A percentile compares a stretch with the other conserved stretches of the same genome.
phyloP scores from a whole-genome alignment of 805 yeast species.

The Kluyveromyces aestuarii region DNA sequence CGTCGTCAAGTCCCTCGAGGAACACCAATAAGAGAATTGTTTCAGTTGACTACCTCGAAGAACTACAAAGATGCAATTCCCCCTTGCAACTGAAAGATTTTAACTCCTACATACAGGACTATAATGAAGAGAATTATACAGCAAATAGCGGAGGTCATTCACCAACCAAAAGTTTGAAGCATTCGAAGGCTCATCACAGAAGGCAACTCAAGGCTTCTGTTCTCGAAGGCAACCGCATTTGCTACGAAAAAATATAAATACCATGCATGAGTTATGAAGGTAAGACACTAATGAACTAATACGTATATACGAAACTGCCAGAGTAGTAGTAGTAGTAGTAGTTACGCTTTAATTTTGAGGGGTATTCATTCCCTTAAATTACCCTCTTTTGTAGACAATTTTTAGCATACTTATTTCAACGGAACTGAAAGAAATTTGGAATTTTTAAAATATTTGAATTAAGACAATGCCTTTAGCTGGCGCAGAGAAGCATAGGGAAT shows the following conservation, averaged over 20 bases:
- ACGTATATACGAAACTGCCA: background rate
- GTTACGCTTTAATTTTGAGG: background rate
- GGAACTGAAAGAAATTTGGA: background rate
- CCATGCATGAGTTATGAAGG: background rate
- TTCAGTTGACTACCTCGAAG: conserved; percentile 17
- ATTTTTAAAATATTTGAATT: too few relatives aligned
- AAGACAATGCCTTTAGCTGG: too few relatives aligned
- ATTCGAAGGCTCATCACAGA: conserved; percentile 10
- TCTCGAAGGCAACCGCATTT: conserved; percentile 18
- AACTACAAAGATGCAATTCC: conserved; percentile 12
- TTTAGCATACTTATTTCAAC: background rate
- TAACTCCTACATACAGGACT: background rate
- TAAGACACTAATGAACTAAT: background rate
- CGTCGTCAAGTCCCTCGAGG: background rate
- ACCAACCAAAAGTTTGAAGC: conserved; percentile 1
- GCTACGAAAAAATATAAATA: conserved; percentile 15
- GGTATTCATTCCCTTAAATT: background rate
- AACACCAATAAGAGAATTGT: conserved; percentile 6
- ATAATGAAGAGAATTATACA: background rate
- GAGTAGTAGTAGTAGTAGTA: background rate
- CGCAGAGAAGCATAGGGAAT: too few relatives aligned
- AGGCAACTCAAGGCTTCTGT: conserved; percentile 17
- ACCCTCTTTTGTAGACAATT: background rate
- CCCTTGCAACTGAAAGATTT: background rate
- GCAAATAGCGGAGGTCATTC: background rate